Percentiles rank a stretch among this genome's conserved stretches.
Evolutionary conservation across 2,329 filamentous ascomycete genomes (phyloP).

Genomic region (Xylariaceae sp.): DNA sequence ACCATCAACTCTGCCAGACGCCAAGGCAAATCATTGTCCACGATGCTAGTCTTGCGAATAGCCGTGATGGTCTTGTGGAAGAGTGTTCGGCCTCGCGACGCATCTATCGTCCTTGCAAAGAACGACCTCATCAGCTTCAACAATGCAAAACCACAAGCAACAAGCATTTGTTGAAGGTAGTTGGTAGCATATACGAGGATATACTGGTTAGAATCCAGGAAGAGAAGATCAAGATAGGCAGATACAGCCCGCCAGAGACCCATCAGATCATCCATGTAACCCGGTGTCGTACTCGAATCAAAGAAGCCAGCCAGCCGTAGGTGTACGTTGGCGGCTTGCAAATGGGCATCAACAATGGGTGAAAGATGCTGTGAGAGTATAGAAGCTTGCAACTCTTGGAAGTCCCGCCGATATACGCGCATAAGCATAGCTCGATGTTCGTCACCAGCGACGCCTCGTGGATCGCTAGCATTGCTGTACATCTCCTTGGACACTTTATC

Average conservation of each 20-base stretch:
- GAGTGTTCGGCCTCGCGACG: slow-evolving; percentile 59
- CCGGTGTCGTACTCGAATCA: slow-evolving; percentile 65
- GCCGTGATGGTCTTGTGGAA: slow-evolving; percentile 67
- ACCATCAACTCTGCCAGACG: slow-evolving; percentile 79
- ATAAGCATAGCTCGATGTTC: slow-evolving; percentile 63
- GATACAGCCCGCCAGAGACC: slow-evolving; percentile 68
- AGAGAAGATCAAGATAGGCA: slow-evolving; percentile 61
- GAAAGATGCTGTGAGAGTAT: slow-evolving; percentile 55
- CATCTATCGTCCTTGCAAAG: slow-evolving; percentile 68
- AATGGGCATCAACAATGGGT: slow-evolving; percentile 57
- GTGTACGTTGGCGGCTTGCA: slow-evolving; percentile 68
- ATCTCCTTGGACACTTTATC: slow-evolving; percentile 75
- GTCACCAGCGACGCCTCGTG: slow-evolving; percentile 62
- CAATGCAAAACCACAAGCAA: slow-evolving; percentile 72
- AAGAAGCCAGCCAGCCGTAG: slow-evolving; percentile 77
- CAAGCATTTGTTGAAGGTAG: slow-evolving; percentile 79
- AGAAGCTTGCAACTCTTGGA: slow-evolving; percentile 56
- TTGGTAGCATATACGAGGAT: slow-evolving; percentile 64
- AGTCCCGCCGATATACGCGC: slow-evolving; percentile 61
- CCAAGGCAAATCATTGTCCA: slow-evolving; percentile 73
- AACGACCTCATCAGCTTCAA: slow-evolving; percentile 74
- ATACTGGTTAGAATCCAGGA: slow-evolving; percentile 50
- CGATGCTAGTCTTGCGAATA: slow-evolving; percentile 67
- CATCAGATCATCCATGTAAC: slow-evolving; percentile 69
- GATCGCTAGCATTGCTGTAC: slow-evolving; percentile 71